phyloP scores from a whole-genome alignment of 2,329 filamentous ascomycete genomes.

The Exophiala bonariae region DNA sequence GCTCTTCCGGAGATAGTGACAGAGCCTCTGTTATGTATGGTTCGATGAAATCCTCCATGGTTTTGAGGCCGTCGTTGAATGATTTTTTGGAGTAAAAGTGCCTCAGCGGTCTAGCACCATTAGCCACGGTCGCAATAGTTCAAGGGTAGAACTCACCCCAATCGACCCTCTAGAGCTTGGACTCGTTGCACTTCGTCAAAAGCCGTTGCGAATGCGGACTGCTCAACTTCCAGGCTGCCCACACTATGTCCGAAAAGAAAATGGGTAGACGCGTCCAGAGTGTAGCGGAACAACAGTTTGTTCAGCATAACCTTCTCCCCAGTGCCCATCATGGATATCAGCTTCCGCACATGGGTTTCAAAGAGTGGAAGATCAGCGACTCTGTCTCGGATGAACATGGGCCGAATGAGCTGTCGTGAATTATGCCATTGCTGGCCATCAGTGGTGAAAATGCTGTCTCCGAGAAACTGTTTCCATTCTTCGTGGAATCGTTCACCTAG shows the following conservation, averaged over 20 bases:
- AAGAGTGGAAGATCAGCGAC: constrained; percentile 82
- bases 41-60: constrained; percentile 75
- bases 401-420: constrained; percentile 79
- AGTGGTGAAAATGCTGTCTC: constrained; percentile 81
- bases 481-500: constrained; percentile 58
- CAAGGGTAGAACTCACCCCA: constrained; percentile 48
- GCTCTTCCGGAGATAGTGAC: constrained; percentile 66
- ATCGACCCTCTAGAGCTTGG: constrained; percentile 66
- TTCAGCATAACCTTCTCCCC: constrained; percentile 64
- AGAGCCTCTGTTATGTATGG: constrained; percentile 76
- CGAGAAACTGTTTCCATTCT: constrained; percentile 77
- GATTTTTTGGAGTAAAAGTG: constrained; percentile 61
- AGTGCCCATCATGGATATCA: constrained; percentile 66
- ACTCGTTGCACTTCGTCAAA: constrained; percentile 77
- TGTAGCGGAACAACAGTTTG: constrained; percentile 79
- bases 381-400: constrained; percentile 83
- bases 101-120: constrained; percentile 55
- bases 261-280: constrained; percentile 80
- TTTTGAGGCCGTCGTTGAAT: constrained; percentile 65
- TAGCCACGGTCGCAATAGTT: background rate
- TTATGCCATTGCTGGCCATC: constrained; percentile 79
- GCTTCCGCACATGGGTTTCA: constrained; percentile 72
- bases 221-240: constrained; percentile 59
- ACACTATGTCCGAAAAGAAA: constrained; percentile 80
- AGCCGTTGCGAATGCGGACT: constrained; percentile 73